Percentiles rank a stretch among this genome's conserved stretches.
phyloP scores from a whole-genome alignment of 129 eudicot genomes.

The Rutidosis leptorrhynchoides region DNA sequence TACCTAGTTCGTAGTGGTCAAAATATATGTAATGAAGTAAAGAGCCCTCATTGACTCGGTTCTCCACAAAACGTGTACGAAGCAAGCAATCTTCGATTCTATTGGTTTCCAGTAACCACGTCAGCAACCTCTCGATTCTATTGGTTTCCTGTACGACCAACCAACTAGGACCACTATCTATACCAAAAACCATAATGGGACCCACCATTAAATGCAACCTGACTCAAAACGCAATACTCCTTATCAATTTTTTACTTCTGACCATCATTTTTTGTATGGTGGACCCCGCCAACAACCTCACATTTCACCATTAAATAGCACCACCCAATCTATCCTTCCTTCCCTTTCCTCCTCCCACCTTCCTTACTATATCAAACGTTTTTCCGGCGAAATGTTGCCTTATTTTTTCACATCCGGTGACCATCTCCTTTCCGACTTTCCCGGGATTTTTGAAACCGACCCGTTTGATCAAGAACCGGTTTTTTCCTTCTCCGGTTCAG shows the following conservation, averaged over 20 bases:
- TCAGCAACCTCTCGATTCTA: conserved; percentile 16
- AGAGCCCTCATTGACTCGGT: no score
- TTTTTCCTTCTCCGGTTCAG: conserved; percentile 46
- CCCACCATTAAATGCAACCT: conserved; percentile 56
- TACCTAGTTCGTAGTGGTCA: no score
- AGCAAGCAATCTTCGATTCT: no score
- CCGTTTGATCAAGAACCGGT: conserved; percentile 55
- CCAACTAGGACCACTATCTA: conserved; percentile 38
- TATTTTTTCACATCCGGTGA: conserved; percentile 39
- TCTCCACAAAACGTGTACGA: no score
- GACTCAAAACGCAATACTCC: conserved; percentile 59
- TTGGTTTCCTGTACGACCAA: conserved; percentile 19
- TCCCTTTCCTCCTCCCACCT: conserved; percentile 77
- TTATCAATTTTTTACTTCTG: conserved; percentile 5
- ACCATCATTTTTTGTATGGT: conserved; percentile 47
- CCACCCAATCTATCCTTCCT: conserved; percentile 51
- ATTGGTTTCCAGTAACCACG: no score
- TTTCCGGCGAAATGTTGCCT: conserved; percentile 76
- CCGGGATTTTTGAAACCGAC: conserved; percentile 18
- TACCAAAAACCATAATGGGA: conserved; percentile 32
- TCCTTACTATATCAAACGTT: conserved; percentile 34
- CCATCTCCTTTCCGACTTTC: conserved; percentile 24
- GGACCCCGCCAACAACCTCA: conserved; percentile 26
- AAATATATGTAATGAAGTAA: no score
- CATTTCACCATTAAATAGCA: conserved; percentile 50